Percentiles rank a stretch among this genome's conserved stretches.
These are phyloP conservation scores for Ganoderma leucocontextum DNA, from an alignment of 1,284 basidiomycete species.

Conservation along the genomic window DNA sequence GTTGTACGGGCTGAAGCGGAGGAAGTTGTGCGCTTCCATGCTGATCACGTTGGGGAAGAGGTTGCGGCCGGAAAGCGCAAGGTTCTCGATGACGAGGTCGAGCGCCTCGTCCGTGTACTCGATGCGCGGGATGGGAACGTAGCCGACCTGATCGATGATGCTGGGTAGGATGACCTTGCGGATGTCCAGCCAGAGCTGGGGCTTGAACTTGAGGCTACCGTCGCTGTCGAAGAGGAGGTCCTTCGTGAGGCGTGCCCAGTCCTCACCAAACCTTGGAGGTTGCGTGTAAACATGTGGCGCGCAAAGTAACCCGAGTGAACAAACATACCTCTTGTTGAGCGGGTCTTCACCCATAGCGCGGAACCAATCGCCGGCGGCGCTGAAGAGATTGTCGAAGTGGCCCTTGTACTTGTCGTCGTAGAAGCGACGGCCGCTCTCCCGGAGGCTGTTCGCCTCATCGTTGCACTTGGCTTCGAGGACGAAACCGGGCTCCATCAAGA, in stretches of 20 bases:
- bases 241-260: constrained; percentile 85
- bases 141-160: constrained; percentile 82
- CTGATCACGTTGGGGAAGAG: constrained; percentile 85
- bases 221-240: constrained; percentile 68
- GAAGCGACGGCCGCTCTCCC: constrained; percentile 79
- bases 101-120: constrained; percentile 88
- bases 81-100: constrained; percentile 93
- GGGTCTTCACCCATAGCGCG: constrained; percentile 87
- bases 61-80: constrained; percentile 87
- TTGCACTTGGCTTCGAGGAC: constrained; percentile 84
- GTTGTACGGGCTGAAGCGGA: constrained; percentile 83
- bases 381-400: constrained; percentile 87
- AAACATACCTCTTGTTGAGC: constrained; percentile 64
- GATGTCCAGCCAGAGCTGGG: constrained; percentile 88
- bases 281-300: neutral
- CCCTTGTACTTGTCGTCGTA: constrained; percentile 86
- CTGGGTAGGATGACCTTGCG: constrained; percentile 84
- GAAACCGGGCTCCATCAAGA: constrained; percentile 89
- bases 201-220: constrained; percentile 91
- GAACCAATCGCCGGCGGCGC: constrained; percentile 80
- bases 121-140: constrained; percentile 90
- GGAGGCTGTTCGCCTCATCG: constrained; percentile 65
- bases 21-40: constrained; percentile 84
- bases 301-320: neutral
- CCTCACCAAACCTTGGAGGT: constrained; percentile 67